phyloP scores from a whole-genome alignment of 345 rosid genomes.

The Geranium rotundifolium region DNA sequence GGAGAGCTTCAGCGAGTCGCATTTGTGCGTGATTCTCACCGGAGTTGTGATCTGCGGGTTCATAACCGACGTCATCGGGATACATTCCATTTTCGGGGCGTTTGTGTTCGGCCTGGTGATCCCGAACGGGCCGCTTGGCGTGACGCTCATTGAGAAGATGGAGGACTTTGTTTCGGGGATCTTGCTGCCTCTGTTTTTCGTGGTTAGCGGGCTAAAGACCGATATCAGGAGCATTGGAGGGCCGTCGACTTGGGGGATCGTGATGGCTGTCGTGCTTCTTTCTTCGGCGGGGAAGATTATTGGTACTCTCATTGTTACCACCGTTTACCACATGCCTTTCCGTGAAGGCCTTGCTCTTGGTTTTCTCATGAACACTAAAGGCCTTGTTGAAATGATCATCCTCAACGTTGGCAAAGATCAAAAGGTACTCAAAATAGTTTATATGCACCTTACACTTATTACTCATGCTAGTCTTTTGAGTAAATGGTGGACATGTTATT shows the following conservation, averaged over 20 bases:
- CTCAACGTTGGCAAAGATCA: slow-evolving; percentile 28
- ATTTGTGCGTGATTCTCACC: slow-evolving; percentile 8
- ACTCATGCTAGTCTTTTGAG: no score
- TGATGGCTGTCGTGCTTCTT: slow-evolving; percentile 3
- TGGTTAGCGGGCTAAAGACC: slow-evolving; percentile 17
- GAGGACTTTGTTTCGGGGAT: slow-evolving; percentile 28
- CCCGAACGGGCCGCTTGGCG: slow-evolving; percentile 27
- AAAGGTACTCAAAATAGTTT: slow-evolving; percentile 5
- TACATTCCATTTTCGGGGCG: slow-evolving; percentile 30
- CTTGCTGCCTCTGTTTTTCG: slow-evolving; percentile 29
- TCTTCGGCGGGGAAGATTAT: slow-evolving; percentile 21
- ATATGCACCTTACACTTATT: no score
- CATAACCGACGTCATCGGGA: slow-evolving; percentile 28
- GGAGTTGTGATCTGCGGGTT: slow-evolving; percentile 21
- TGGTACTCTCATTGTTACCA: slow-evolving; percentile 20
- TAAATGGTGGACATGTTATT: no score
- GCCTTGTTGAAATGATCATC: slow-evolving; percentile 24
- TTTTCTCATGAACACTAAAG: slow-evolving; percentile 45
- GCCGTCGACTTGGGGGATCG: background rate
- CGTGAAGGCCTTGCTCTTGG: slow-evolving; percentile 35
- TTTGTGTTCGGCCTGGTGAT: slow-evolving; percentile 38
- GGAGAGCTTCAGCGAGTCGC: slow-evolving; percentile 4
- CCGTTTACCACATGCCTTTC: slow-evolving; percentile 7
- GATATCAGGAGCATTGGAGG: slow-evolving; percentile 1
- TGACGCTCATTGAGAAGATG: slow-evolving; percentile 19